Base-by-base conservation (phyloP, 306 rosid species). In the Benincasa hispida region DNA sequence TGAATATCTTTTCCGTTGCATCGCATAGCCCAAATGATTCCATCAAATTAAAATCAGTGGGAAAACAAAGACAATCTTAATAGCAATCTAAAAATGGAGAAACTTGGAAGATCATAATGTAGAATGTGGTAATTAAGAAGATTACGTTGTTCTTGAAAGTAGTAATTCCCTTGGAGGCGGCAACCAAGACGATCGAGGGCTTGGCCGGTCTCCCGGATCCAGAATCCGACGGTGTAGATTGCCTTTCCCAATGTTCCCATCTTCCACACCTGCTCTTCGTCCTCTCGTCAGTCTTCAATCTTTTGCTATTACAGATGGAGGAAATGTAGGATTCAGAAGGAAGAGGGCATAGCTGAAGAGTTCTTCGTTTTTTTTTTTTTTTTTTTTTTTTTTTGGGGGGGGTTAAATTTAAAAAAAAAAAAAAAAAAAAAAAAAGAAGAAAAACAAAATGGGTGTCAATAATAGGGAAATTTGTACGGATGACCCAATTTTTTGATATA, bases 181-280 rank as follows among this genome's bases (percentile, higher is more conserved):
- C 86, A 88, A 24, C 97, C 98, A 21, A 93, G 90, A 80, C 97
- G 98, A 84, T 93, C 98, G 22, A 91, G 45, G 85, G 98, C 98
- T 81, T 93, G 97, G 69, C 97, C 98, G 24, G 96, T 88, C 81
- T 93, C 98, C 56, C 98, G 96, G 91, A 93, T 91, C 98, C 92
- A 89, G 88, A 93, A 91, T 83, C 98, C 97, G 34, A 93, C 91
- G 76, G 92, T 72, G 92, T 93, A 93, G 80, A 93, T 81, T 45
- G 93, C 96, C 79, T 84, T 87, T 15, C 98, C 98, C 17, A 93
- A 10, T 5, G 96, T 91, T 77, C 96, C 98, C 98, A 93, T 93
- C 80, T 69, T 54, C 56, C 34, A 21, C 53, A 37, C 4, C 2
- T 21, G 74, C 5, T 67, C 74, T 50, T 68, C 54, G 32, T 68